phyloP scores from a whole-genome alignment of 2,329 filamentous ascomycete species.

The Apiospora sp. region DNA sequence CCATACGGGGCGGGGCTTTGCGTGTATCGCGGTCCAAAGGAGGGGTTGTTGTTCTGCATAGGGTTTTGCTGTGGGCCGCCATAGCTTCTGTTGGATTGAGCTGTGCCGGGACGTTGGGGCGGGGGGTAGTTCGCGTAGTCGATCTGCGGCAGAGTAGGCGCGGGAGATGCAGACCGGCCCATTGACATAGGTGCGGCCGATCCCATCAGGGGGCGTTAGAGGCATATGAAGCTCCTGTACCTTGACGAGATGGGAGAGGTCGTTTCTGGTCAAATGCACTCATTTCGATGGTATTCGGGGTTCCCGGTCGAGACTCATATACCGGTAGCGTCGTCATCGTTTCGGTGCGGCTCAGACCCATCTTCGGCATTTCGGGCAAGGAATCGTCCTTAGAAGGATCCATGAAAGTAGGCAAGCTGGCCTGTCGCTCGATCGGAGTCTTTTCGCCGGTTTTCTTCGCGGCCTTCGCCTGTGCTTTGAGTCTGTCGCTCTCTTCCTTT shows the following conservation, averaged over 20 bases:
- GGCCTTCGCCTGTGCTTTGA: slow-evolving; percentile 57
- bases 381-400: slow-evolving; percentile 58
- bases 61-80: slow-evolving; percentile 36
- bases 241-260: slow-evolving; percentile 52
- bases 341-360: slow-evolving; percentile 67
- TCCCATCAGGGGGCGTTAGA: slow-evolving; percentile 70
- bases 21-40: slow-evolving; percentile 33
- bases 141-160: slow-evolving; percentile 45
- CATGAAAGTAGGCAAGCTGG: slow-evolving; percentile 72
- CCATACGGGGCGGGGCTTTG: slow-evolving; percentile 38
- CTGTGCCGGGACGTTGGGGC: slow-evolving; percentile 46
- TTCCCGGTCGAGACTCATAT: slow-evolving; percentile 68
- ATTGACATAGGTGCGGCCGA: slow-evolving; percentile 69
- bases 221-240: slow-evolving; percentile 63
- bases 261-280: slow-evolving; percentile 60
- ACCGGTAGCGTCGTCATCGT: slow-evolving; percentile 65
- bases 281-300: slow-evolving; percentile 61
- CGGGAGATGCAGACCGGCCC: slow-evolving; percentile 47
- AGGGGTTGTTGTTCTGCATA: slow-evolving; percentile 33
- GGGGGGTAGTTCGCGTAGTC: slow-evolving; percentile 42
- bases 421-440: slow-evolving; percentile 59
- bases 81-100: slow-evolving; percentile 46
- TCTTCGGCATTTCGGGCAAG: slow-evolving; percentile 64
- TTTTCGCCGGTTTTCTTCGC: slow-evolving; percentile 64
- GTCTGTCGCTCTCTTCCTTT: slow-evolving; percentile 72